Evolutionary conservation across 495 filamentous ascomycete genomes (phyloP).

Genomic region (Xylaria bambusicola): DNA sequence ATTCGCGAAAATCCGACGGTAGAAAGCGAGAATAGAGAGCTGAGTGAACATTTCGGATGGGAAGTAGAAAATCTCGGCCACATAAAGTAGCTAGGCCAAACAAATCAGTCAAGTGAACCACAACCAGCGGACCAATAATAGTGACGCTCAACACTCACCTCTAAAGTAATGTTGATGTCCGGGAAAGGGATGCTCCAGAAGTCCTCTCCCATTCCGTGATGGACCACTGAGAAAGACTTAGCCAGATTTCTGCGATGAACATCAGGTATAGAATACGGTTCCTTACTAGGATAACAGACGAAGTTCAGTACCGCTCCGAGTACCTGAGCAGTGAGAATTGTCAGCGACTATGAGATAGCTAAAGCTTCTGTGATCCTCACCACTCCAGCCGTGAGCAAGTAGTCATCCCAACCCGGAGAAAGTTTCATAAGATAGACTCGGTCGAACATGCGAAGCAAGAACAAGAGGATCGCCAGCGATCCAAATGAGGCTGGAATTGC

Average conservation of each 20-base stretch:
- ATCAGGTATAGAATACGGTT: background rate
- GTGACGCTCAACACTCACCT: background rate
- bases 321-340: background rate
- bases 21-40: constrained; percentile 46
- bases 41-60: constrained; percentile 8
- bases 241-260: background rate
- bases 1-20: constrained; percentile 33
- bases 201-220: constrained; percentile 36
- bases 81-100: background rate
- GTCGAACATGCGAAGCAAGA: constrained; percentile 5
- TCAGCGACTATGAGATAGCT: background rate
- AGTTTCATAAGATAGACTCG: constrained; percentile 9
- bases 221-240: background rate
- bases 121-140: background rate
- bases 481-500: constrained; percentile 6
- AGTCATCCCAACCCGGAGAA: constrained; percentile 4
- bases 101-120: background rate
- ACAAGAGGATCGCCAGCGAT: constrained; percentile 8
- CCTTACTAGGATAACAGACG: constrained; percentile 12
- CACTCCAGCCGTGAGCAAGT: constrained; percentile 1
- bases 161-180: constrained; percentile 22
- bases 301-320: constrained; percentile 6
- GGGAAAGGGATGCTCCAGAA: constrained; percentile 34
- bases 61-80: constrained; percentile 11
- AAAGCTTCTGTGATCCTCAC: background rate